These are phyloP conservation scores for Salvia rosmarinus DNA, from an alignment of 257 asterid genomes.

Conservation along the genomic window DNA sequence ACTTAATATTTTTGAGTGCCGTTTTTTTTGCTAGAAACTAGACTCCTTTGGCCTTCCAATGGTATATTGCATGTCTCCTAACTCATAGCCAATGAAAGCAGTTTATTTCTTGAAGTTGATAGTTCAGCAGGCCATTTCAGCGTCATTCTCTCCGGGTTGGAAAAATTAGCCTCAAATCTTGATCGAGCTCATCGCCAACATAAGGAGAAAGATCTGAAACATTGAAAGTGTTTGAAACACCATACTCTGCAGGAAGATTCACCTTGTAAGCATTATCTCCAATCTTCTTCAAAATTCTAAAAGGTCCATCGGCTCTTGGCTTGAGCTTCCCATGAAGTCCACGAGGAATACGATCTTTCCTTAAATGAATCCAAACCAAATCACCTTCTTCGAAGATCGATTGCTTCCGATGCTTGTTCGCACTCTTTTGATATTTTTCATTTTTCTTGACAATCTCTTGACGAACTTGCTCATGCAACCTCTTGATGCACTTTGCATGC, in stretches of 20 bases:
- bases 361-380: conserved; percentile 14
- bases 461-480: not conserved
- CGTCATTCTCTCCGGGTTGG: too few relatives aligned
- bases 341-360: not conserved
- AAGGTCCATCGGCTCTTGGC: conserved; percentile 14
- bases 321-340: conserved; percentile 10
- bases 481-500: not conserved
- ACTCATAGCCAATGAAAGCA: too few relatives aligned
- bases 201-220: too few relatives aligned
- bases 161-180: too few relatives aligned
- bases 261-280: conserved; percentile 10
- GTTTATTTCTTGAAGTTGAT: too few relatives aligned
- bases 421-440: not conserved
- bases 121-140: too few relatives aligned
- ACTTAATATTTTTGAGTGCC: too few relatives aligned
- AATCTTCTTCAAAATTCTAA: not conserved
- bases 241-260: not conserved
- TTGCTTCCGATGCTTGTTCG: not conserved
- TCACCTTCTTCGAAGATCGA: not conserved
- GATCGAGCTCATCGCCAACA: too few relatives aligned
- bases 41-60: too few relatives aligned
- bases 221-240: too few relatives aligned
- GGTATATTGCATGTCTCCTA: too few relatives aligned
- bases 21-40: too few relatives aligned
- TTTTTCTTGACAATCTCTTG: not conserved